Percentiles rank a stretch among this genome's conserved stretches.
These are phyloP conservation scores for Cryptosporidium xiaoi DNA, from an alignment of 169 alveolate species.

Conservation along the genomic window DNA sequence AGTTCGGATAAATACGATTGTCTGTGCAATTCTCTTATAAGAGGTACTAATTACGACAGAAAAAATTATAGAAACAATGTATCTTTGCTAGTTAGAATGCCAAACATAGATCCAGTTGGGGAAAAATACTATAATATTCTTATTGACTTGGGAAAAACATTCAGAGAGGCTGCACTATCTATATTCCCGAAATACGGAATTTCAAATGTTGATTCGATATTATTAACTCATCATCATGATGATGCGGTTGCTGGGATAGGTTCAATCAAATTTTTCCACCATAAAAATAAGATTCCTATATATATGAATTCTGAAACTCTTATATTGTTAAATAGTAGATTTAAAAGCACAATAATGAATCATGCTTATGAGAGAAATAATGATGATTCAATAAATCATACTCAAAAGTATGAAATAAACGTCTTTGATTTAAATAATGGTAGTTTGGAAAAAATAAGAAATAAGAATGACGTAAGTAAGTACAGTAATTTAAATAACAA, in stretches of 20 bases:
- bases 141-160: conserved; percentile 79
- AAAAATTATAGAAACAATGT: conserved; percentile 59
- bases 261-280: conserved; percentile 3
- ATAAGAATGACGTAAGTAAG: not conserved
- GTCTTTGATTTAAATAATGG: conserved; percentile 41
- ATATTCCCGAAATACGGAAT: conserved; percentile 35
- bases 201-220: conserved; percentile 74
- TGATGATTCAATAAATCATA: not conserved
- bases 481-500: not conserved
- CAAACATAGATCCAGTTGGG: not conserved
- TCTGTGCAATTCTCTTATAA: conserved; percentile 11
- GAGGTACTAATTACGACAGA: not conserved
- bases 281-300: conserved; percentile 23
- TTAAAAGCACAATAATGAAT: conserved; percentile 14
- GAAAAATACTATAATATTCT: conserved; percentile 24
- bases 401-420: conserved; percentile 37
- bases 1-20: conserved; percentile 45
- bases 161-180: conserved; percentile 77
- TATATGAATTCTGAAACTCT: conserved; percentile 55
- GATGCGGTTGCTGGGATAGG: conserved; percentile 80
- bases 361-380: conserved; percentile 3
- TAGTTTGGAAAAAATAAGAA: not conserved
- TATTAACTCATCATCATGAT: conserved; percentile 77
- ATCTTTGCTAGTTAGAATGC: conserved; percentile 59
- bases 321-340: conserved; percentile 3